Evolutionary conservation across 805 yeast genomes (phyloP).

Genomic region (Barnettozyma pratensis): DNA sequence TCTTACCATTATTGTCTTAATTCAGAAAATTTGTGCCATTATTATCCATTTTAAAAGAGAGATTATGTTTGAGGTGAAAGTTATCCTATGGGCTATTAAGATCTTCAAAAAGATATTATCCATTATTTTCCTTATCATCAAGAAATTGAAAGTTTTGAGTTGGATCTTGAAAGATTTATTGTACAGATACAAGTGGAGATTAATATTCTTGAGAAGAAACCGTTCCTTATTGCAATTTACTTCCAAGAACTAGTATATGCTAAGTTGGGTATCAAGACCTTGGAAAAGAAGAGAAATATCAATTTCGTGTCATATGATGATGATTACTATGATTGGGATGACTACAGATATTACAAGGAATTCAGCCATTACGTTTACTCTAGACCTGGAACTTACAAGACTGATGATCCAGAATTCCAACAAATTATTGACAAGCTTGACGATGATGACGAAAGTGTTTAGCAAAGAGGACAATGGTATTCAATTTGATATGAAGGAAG

Average conservation of each 20-base stretch:
- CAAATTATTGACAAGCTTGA: conserved; percentile 2
- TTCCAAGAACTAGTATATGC: conserved; percentile 15
- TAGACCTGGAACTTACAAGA: conserved; percentile 5
- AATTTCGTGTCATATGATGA: conserved; percentile 11
- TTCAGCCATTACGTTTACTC: conserved; percentile 12
- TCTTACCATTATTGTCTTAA: conserved; percentile 9
- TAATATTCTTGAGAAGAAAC: conserved; percentile 12
- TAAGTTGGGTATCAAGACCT: conserved; percentile 12
- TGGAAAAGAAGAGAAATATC: conserved; percentile 5
- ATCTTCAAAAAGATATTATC: conserved; percentile 12
- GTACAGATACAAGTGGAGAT: conserved; percentile 21
- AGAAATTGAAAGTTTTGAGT: conserved; percentile 13
- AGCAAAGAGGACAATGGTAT: conserved; percentile 1
- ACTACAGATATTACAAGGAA: conserved; percentile 16
- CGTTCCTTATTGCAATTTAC: conserved; percentile 11
- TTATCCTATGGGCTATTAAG: conserved; percentile 10
- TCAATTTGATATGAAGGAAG: conserved; percentile 16
- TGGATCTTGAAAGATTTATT: conserved; percentile 20
- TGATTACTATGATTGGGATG: conserved; percentile 13
- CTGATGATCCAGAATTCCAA: conserved; percentile 6
- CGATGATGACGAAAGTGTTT: conserved; percentile 1
- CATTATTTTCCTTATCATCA: conserved; percentile 12
- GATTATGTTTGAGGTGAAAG: conserved; percentile 9
- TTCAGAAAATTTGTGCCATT: conserved; percentile 10
- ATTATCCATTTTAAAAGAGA: conserved; percentile 11